phyloP scores from a whole-genome alignment of 768 basidiomycete genomes.

The Rhizopogon salebrosus region DNA sequence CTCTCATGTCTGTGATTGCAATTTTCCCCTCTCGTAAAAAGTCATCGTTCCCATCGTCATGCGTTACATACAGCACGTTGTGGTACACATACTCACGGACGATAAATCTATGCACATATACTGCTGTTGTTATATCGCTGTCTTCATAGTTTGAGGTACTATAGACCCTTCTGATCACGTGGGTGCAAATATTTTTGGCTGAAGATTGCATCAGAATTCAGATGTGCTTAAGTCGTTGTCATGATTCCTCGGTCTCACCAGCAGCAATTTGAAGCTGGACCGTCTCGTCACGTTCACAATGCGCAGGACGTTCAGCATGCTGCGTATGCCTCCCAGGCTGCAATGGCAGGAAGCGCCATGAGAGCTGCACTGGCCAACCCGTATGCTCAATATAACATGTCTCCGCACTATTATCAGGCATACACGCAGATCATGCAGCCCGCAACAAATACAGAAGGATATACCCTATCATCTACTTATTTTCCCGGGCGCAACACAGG shows the following conservation, averaged over 20 bases:
- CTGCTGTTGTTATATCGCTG: neutral
- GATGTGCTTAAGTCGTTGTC: neutral
- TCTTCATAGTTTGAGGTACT: neutral
- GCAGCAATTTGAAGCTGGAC: neutral
- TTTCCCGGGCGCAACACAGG: conserved; percentile 11
- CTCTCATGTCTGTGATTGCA: neutral
- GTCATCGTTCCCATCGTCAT: neutral
- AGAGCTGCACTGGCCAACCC: conserved; percentile 22
- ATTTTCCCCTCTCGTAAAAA: conserved; percentile 1
- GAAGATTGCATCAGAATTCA: neutral
- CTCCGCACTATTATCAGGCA: conserved; percentile 54
- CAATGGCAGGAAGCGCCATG: conserved; percentile 10
- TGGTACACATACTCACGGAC: conserved; percentile 3
- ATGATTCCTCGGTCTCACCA: neutral
- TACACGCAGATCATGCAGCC: conserved; percentile 34
- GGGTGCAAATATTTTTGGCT: neutral
- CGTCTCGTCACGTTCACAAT: neutral
- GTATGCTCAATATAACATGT: conserved; percentile 26
- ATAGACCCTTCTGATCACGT: neutral
- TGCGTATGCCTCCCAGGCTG: neutral
- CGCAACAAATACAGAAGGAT: conserved; percentile 28
- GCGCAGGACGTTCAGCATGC: neutral
- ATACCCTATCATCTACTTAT: conserved; percentile 36
- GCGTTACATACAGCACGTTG: conserved; percentile 2
- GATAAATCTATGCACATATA: conserved; percentile 3